A percentile compares a stretch with the other conserved stretches of the same genome.
Evolutionary conservation across 176 grass and related monocot genomes (phyloP).

Genomic region (Avena insularis): DNA sequence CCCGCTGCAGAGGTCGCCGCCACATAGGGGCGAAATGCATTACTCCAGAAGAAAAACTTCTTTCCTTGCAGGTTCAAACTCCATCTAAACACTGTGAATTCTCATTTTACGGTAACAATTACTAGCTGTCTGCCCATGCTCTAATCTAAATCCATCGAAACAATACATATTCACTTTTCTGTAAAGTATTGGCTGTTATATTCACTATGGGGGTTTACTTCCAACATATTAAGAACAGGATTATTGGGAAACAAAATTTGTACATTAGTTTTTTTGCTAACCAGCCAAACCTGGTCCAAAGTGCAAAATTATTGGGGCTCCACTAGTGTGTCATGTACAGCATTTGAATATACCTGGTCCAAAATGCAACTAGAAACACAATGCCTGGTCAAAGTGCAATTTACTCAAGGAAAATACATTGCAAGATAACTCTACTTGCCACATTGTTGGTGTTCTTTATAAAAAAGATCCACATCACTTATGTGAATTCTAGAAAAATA

Average conservation of each 20-base stretch:
- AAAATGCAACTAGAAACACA: constrained; percentile 6
- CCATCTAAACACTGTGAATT: background rate
- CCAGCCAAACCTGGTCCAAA: background rate
- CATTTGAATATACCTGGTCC: background rate
- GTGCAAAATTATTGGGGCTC: background rate
- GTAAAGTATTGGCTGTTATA: constrained; percentile 12
- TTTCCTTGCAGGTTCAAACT: constrained; percentile 45
- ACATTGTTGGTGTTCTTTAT: background rate
- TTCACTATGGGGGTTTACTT: background rate
- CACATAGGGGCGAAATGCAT: constrained; percentile 59
- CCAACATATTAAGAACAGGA: constrained; percentile 17
- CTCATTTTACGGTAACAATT: background rate
- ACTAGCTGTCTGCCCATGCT: background rate
- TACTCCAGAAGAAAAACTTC: constrained; percentile 59
- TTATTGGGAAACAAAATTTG: background rate
- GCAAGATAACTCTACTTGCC: background rate
- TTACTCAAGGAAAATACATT: background rate
- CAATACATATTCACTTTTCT: background rate
- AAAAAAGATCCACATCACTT: background rate
- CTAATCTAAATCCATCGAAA: background rate
- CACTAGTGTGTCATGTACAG: background rate
- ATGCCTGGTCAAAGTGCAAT: background rate
- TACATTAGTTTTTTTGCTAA: background rate
- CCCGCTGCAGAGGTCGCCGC: constrained; percentile 47
- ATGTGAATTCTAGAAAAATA: constrained; percentile 2